Conservation (phyloP, 2,329 filamentous ascomycete species). For the Trichoderma afroharzianum region DNA sequence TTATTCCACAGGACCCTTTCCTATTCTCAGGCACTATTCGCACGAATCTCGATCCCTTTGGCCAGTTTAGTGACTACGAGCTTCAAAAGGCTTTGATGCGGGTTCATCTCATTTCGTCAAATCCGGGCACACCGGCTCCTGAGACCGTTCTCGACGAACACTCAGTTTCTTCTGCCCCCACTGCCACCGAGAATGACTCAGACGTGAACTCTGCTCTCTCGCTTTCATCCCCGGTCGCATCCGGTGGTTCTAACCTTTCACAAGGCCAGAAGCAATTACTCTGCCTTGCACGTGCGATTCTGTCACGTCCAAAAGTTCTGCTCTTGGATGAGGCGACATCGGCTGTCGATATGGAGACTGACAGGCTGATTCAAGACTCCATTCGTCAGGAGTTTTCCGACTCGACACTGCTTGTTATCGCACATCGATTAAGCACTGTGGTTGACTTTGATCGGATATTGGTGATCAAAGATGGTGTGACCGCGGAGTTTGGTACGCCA, state of each 20-base stretch:
- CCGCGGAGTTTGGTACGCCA: constrained; percentile 60
- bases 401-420: constrained; percentile 64
- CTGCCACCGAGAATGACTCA: constrained; percentile 30
- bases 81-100: constrained; percentile 61
- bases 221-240: constrained; percentile 43
- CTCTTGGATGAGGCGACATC: constrained; percentile 70
- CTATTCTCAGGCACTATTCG: constrained; percentile 71
- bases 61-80: constrained; percentile 59
- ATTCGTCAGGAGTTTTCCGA: constrained; percentile 64
- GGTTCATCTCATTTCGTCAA: constrained; percentile 44
- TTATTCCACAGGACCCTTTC: constrained; percentile 69
- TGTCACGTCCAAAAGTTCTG: constrained; percentile 63
- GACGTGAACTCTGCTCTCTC: neutral
- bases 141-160: neutral
- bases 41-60: constrained; percentile 68
- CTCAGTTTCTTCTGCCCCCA: constrained; percentile 43
- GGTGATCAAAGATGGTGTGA: constrained; percentile 59
- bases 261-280: constrained; percentile 68
- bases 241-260: constrained; percentile 64
- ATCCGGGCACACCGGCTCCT: neutral
- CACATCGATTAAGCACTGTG: constrained; percentile 66
- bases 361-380: constrained; percentile 62
- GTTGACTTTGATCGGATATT: constrained; percentile 66
- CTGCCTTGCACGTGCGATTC: constrained; percentile 47
- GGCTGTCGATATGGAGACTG: constrained; percentile 67